Base-by-base conservation (phyloP, 1,139 yeast species). In the Candida tunisiensis region DNA sequence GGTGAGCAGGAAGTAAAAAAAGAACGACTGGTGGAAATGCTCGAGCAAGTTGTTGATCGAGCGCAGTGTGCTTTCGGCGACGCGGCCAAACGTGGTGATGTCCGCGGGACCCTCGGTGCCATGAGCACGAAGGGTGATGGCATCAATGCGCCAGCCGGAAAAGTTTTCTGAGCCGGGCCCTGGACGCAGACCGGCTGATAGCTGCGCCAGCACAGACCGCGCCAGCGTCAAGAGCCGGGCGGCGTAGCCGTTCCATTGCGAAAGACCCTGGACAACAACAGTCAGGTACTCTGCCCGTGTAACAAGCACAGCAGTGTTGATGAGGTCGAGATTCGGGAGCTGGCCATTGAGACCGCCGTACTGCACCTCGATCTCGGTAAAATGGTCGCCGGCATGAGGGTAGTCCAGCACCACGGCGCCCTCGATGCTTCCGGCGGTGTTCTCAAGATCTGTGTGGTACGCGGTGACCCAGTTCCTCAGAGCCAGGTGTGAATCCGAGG, bases 271-370 rank as follows among this genome's bases (percentile, higher is more conserved):
- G 21, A 85, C 53, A 9, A 79, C 65, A 4, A 74, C 66, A 28
- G 64, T 64, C 38, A 85, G 62, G 14, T 74, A 74, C 49, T 85
- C 95, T 39, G 78, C 83, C 34, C 66, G 66, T 3, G 78, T 65
- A 21, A 82, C 63, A 29, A 67, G 57, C 12, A 73, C 71, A 3
- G 83, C 93, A 10, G 88, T 68, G 44, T 91, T 88, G 26, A 88
- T 57, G 34, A 88, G 57, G 53, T 91, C 99, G 43, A 91, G 60
- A 47, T 91, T 91, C 9, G 99, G 98, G 37, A 85, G 60, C 51
- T 83, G 95, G 8, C 99, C 99, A 46, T 91, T 88, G 33, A 85
- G 61, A 0, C 98, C 98, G 36, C 78, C 85, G 47, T 82, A 88
- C 31, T 58, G 60, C 33, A 91, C 51, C 45, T 85, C 94, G 26